Evolutionary conservation across 495 filamentous ascomycete species (phyloP).

Genomic region (Neurospora terricola): DNA sequence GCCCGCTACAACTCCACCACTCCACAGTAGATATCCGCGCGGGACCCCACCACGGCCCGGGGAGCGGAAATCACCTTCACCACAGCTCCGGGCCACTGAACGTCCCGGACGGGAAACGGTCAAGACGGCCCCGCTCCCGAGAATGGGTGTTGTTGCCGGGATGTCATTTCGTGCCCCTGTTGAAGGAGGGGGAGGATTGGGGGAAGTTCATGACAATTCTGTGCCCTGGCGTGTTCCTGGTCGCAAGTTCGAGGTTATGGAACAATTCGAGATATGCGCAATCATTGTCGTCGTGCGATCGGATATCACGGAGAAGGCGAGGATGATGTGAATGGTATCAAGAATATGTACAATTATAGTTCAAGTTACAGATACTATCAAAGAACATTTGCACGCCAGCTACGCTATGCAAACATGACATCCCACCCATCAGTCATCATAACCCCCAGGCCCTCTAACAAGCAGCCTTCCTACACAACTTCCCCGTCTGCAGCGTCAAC

Average conservation of each 20-base stretch:
- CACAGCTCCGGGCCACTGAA: neutral
- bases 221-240: too few species aligned
- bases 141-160: neutral
- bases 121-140: neutral
- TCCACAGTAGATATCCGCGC: too few species aligned
- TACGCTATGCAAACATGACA: too few species aligned
- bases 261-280: too few species aligned
- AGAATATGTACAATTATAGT: too few species aligned
- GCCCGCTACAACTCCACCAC: too few species aligned
- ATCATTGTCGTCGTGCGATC: too few species aligned
- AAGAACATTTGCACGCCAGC: too few species aligned
- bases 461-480: conserved; percentile 10
- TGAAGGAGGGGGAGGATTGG: neutral
- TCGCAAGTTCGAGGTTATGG: neutral
- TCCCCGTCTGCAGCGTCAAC: conserved; percentile 15
- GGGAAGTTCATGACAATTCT: neutral
- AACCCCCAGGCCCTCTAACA: neutral
- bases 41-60: neutral
- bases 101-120: neutral
- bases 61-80: neutral
- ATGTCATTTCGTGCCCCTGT: neutral
- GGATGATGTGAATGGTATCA: too few species aligned
- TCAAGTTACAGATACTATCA: too few species aligned
- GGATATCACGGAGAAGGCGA: too few species aligned
- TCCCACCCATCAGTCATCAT: too few species aligned